Conservation (phyloP, 192 early-diverging fungal genomes). For the Gonapodya sp. region DNA sequence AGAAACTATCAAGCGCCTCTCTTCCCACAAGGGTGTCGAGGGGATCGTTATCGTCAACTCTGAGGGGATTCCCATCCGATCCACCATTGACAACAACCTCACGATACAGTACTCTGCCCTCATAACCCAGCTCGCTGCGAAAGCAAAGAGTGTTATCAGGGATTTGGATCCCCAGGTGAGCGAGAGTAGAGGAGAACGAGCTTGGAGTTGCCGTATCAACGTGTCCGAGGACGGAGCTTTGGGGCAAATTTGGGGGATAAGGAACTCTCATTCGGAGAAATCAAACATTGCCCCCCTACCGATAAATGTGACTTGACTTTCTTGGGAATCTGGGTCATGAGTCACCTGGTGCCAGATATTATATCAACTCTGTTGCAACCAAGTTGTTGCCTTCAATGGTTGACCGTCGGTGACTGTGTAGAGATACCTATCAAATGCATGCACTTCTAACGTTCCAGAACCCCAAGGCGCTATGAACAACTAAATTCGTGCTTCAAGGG, state of each 20-base stretch:
- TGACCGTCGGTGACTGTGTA: not conserved
- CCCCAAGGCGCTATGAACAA: no score
- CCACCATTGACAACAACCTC: conserved; percentile 71
- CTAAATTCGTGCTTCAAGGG: no score
- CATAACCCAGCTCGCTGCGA: conserved; percentile 70
- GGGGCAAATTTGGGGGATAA: no score
- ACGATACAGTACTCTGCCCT: conserved; percentile 74
- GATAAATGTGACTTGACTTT: no score
- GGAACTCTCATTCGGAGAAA: no score
- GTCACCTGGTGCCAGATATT: not conserved
- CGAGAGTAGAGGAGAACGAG: no score
- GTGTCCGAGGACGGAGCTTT: not conserved
- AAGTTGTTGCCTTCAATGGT: not conserved
- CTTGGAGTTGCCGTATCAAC: no score
- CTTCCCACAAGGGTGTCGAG: conserved; percentile 82
- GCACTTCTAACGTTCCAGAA: no score
- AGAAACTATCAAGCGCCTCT: conserved; percentile 84
- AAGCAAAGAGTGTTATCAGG: conserved; percentile 61
- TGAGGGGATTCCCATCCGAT: conserved; percentile 81
- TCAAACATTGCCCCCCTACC: no score
- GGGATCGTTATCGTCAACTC: conserved; percentile 81
- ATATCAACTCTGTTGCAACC: not conserved
- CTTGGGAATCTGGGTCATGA: no score
- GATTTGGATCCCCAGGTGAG: conserved; percentile 76
- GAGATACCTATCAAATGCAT: no score